These are phyloP conservation scores for Myochromella boudieri DNA, from an alignment of 768 basidiomycete species.

Conservation along the genomic window DNA sequence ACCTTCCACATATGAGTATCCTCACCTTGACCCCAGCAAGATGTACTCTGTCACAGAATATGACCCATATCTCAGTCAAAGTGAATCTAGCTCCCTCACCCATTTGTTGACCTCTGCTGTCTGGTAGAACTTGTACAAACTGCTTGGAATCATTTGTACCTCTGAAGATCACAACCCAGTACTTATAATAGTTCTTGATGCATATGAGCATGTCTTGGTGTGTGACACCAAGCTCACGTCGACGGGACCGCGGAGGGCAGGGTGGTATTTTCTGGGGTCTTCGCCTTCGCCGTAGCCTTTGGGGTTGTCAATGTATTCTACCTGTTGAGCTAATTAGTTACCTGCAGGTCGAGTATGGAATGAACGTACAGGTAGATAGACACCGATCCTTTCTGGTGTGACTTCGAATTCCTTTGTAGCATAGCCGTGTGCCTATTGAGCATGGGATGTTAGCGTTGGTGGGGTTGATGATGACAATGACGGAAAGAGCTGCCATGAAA, in stretches of 20 bases:
- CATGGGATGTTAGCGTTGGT: not conserved
- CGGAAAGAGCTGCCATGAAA: slow-evolving; percentile 61
- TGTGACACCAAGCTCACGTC: slow-evolving; percentile 46
- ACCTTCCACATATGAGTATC: too few species aligned
- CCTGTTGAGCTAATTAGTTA: slow-evolving; percentile 33
- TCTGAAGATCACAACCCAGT: too few species aligned
- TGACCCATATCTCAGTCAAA: too few species aligned
- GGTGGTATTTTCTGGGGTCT: slow-evolving; percentile 79
- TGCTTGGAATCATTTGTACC: too few species aligned
- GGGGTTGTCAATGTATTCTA: slow-evolving; percentile 91
- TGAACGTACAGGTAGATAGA: slow-evolving; percentile 71
- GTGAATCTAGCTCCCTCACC: too few species aligned
- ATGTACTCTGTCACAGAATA: too few species aligned
- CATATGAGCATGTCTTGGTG: too few species aligned
- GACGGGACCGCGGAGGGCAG: slow-evolving; percentile 77
- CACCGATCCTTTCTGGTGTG: slow-evolving; percentile 76
- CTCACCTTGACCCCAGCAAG: too few species aligned
- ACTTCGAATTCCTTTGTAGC: slow-evolving; percentile 87
- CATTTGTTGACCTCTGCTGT: too few species aligned
- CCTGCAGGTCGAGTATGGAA: not conserved
- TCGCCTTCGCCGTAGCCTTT: slow-evolving; percentile 85
- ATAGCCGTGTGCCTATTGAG: slow-evolving; percentile 74
- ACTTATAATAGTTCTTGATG: too few species aligned
- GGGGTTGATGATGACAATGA: not conserved
- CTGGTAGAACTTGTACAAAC: too few species aligned